Evolutionary conservation across 1,139 yeast genomes (phyloP).

Genomic region (Kazachstania sp.): DNA sequence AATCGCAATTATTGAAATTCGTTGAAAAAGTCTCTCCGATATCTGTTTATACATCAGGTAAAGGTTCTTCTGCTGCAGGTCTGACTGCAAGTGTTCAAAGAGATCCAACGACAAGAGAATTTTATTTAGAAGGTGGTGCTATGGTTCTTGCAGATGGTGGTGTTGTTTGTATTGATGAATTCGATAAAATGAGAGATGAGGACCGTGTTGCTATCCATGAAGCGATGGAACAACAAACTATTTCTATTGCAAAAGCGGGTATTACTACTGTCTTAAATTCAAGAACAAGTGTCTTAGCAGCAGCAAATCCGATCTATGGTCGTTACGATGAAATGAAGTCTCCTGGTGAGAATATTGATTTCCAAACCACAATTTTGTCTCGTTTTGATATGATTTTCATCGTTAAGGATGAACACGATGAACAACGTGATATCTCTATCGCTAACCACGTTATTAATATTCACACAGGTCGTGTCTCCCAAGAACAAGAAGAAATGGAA

Average conservation of each 20-base stretch:
- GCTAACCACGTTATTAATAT: slow-evolving; percentile 94
- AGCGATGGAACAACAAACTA: slow-evolving; percentile 99
- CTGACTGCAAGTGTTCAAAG: slow-evolving; percentile 95
- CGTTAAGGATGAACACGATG: slow-evolving; percentile 91
- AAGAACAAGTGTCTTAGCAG: slow-evolving; percentile 92
- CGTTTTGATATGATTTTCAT: slow-evolving; percentile 98
- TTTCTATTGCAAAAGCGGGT: slow-evolving; percentile 99
- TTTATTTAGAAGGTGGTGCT: slow-evolving; percentile 97
- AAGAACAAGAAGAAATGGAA: slow-evolving; percentile 50
- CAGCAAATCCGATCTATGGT: slow-evolving; percentile 96
- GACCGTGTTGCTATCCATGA: slow-evolving; percentile 98
- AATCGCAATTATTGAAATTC: slow-evolving; percentile 87
- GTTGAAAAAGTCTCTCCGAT: slow-evolving; percentile 94
- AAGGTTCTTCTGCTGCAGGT: slow-evolving; percentile 99
- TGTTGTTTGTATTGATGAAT: slow-evolving; percentile 97
- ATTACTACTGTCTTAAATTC: slow-evolving; percentile 93
- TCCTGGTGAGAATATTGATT: slow-evolving; percentile 96
- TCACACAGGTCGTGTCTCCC: slow-evolving; percentile 62
- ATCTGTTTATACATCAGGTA: slow-evolving; percentile 94
- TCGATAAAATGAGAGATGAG: slow-evolving; percentile 98
- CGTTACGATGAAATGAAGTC: slow-evolving; percentile 92
- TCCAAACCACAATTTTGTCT: slow-evolving; percentile 92
- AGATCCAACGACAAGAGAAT: slow-evolving; percentile 79
- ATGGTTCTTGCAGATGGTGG: slow-evolving; percentile 99
- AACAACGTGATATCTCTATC: slow-evolving; percentile 73